Evolutionary conservation across 1,139 yeast genomes (phyloP).

Genomic region (Trichomonascaceae sp.): DNA sequence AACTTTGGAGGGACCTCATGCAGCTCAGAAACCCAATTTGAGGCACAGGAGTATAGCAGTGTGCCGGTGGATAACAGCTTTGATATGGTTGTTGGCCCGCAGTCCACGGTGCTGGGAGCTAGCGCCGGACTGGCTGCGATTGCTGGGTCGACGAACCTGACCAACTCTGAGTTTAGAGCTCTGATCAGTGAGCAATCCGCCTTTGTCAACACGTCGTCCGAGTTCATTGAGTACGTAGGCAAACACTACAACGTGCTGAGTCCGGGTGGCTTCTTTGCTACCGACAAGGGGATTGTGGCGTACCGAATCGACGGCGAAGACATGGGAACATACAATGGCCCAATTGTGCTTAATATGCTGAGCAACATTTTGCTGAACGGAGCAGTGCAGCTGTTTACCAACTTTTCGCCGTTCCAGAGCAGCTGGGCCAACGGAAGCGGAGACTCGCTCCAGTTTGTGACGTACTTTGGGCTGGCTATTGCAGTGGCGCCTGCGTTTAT

Average conservation of each 20-base stretch:
- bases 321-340: constrained; percentile 16
- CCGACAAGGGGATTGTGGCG: constrained; percentile 17
- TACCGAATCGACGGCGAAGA: constrained; percentile 17
- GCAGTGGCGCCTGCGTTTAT: constrained; percentile 26
- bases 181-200: constrained; percentile 8
- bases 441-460: constrained; percentile 23
- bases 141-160: constrained; percentile 6
- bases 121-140: constrained; percentile 11
- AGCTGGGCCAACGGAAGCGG: constrained; percentile 23
- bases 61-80: constrained; percentile 9
- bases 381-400: constrained; percentile 16
- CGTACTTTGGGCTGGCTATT: constrained; percentile 25
- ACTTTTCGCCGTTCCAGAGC: constrained; percentile 24
- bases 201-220: constrained; percentile 9
- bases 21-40: constrained; percentile 9
- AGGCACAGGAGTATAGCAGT: constrained; percentile 12
- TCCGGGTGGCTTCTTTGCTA: constrained; percentile 25
- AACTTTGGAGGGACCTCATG: constrained; percentile 17
- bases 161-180: constrained; percentile 6
- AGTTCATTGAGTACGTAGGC: constrained; percentile 12
- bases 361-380: constrained; percentile 22
- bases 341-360: constrained; percentile 18
- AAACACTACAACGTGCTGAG: constrained; percentile 13
- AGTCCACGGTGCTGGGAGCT: constrained; percentile 3
- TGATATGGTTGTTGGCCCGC: constrained; percentile 11